phyloP scores from a whole-genome alignment of 176 grass and related monocot species.

The Oryza coarctata region DNA sequence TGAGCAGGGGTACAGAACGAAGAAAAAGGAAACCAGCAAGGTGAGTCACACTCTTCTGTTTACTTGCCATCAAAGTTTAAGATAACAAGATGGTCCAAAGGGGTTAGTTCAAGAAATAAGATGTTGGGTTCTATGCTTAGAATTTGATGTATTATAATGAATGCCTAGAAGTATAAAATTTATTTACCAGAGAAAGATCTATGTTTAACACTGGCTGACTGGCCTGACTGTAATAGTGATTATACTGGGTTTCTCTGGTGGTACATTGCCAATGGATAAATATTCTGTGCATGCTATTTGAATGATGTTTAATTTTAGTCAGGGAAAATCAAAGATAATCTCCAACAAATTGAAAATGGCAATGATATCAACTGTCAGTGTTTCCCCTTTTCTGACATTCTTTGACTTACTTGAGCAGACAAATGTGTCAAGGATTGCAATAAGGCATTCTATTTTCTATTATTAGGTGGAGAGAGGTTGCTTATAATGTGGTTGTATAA shows the following conservation, averaged over 20 bases:
- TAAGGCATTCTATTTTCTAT: background rate
- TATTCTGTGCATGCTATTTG: background rate
- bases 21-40: conserved; percentile 51
- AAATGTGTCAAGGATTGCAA: background rate
- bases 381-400: background rate
- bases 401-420: background rate
- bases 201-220: background rate
- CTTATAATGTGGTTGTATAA: background rate
- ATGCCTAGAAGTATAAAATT: background rate
- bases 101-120: conserved; percentile 20
- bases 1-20: conserved; percentile 24
- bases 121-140: background rate
- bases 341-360: background rate
- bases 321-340: background rate
- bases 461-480: background rate
- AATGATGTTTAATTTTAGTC: conserved; percentile 8
- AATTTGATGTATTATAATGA: background rate
- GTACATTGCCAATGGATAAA: background rate
- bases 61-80: conserved; percentile 9
- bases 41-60: conserved; percentile 30
- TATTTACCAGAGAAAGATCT: background rate
- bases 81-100: conserved; percentile 30
- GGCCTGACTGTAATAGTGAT: background rate
- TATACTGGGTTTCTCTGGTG: background rate
- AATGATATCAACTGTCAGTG: background rate